These are phyloP conservation scores for Athelia psychrophila DNA, from an alignment of 1,284 basidiomycete species.

Conservation along the genomic window DNA sequence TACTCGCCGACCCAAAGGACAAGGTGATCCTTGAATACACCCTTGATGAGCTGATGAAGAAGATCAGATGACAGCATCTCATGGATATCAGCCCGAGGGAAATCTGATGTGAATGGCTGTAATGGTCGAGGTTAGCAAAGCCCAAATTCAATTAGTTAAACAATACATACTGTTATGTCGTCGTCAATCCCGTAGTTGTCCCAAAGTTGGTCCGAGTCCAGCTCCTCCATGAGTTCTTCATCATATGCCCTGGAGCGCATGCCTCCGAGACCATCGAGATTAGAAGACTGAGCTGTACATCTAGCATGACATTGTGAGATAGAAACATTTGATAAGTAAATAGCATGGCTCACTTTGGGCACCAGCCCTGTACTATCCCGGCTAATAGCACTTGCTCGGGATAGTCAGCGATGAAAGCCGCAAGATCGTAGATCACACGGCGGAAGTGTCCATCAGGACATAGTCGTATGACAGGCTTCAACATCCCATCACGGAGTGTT, in stretches of 20 bases:
- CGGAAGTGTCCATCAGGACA: not conserved
- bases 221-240: not conserved
- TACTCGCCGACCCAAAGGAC: constrained; percentile 13
- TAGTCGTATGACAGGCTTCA: not conserved
- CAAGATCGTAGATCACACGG: constrained; percentile 9
- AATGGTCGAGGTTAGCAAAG: not conserved
- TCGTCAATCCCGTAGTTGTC: not conserved
- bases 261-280: not conserved
- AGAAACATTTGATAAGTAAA: not conserved
- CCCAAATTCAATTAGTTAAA: not conserved
- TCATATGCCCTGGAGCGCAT: not conserved
- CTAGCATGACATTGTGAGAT: not conserved
- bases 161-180: not conserved
- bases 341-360: constrained; percentile 9
- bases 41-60: constrained; percentile 1
- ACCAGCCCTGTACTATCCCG: constrained; percentile 19
- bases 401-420: constrained; percentile 21
- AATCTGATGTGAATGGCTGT: constrained; percentile 1
- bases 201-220: not conserved
- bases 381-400: constrained; percentile 14
- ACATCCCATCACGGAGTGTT: not conserved
- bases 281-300: not conserved
- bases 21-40: constrained; percentile 15
- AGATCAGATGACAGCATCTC: not conserved
- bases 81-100: not conserved